Evolutionary conservation across 805 yeast species (phyloP), one percentile per base, ranked within the genome.

Genomic region (Naumovozyma dairenensis): DNA sequence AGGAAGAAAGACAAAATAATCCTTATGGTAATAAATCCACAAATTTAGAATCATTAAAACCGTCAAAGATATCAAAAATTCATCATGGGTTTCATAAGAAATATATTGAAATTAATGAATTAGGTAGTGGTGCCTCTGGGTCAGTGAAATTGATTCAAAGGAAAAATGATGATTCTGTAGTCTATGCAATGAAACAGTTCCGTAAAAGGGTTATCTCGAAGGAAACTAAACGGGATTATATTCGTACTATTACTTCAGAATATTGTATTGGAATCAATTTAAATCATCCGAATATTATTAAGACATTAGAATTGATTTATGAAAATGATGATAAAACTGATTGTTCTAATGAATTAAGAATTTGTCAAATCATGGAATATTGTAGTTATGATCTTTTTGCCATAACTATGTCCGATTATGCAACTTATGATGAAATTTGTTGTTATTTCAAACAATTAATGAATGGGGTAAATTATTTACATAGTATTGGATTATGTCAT

Each of bases 71-170:
- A 20, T 20, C 22, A 20, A 7, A 20, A 7, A 20, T 7, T 7
- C 26, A 21, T 24, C 13, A 10, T 5, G 85, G 86, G 1, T 77
- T 78, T 44, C 72, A 80, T 28, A 83, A 80, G 50, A 65, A 86
- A 44, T 86, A 85, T 56, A 81, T 77, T 53, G 75, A 77, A 37
- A 93, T 93, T 33, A 87, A 85, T 42, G 80, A 72, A 35, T 66
- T 86, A 28, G 96, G 96, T 35, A 89, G 87, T 16, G 96, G 96
- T 32, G 95, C 96, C 1, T 96, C 96, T 32, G 96, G 96, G 4
- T 71, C 80, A 13, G 96, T 86, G 20, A 75, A 77, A 47, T 65
- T 86, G 29, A 78, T 85, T 29, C 75, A 68, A 35, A 62, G 94
- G 43, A 59, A 71, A 4, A 58, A 71, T 2, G 96, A 86, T 58